phyloP scores from a whole-genome alignment of 352 stramenopile species.

The Phytophthora quininea region DNA sequence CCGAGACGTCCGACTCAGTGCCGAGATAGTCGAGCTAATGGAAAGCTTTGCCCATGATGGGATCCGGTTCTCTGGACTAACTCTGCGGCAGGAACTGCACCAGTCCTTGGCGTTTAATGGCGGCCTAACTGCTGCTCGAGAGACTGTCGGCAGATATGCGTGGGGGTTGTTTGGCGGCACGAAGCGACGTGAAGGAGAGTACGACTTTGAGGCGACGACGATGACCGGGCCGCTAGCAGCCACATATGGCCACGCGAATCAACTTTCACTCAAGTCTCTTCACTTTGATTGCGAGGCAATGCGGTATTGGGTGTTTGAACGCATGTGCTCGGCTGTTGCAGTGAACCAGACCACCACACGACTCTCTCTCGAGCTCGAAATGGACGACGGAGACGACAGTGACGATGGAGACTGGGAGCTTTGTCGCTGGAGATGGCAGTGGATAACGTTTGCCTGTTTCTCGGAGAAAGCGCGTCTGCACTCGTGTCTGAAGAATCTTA shows the following conservation, averaged over 20 bases:
- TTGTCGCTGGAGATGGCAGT: slow-evolving; percentile 32
- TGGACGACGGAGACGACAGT: slow-evolving; percentile 15
- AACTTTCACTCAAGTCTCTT: slow-evolving; percentile 14
- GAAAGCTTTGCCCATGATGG: slow-evolving; percentile 25
- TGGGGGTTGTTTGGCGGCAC: slow-evolving; percentile 27
- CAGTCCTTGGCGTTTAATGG: slow-evolving; percentile 13
- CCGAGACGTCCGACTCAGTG: slow-evolving; percentile 15
- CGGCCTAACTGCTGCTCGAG: slow-evolving; percentile 12
- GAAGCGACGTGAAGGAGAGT: slow-evolving; percentile 4
- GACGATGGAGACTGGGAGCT: slow-evolving; percentile 14
- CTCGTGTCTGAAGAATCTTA: slow-evolving; percentile 27
- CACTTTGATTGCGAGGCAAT: slow-evolving; percentile 35
- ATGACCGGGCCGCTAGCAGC: slow-evolving; percentile 26
- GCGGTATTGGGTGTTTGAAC: slow-evolving; percentile 33
- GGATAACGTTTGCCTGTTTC: slow-evolving; percentile 34
- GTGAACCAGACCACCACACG: slow-evolving; percentile 30
- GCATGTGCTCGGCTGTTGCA: slow-evolving; percentile 29
- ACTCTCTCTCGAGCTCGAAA: slow-evolving; percentile 21
- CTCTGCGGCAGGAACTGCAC: slow-evolving; percentile 20
- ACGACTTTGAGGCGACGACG: slow-evolving; percentile 20
- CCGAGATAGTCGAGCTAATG: slow-evolving; percentile 20
- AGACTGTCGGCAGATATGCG: slow-evolving; percentile 14
- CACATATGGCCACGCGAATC: slow-evolving; percentile 17
- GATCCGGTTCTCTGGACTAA: slow-evolving; percentile 21
- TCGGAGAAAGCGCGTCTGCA: slow-evolving; percentile 34